Conservation (phyloP, 202 grass and related monocot species). For the Saccharum hybrid region DNA sequence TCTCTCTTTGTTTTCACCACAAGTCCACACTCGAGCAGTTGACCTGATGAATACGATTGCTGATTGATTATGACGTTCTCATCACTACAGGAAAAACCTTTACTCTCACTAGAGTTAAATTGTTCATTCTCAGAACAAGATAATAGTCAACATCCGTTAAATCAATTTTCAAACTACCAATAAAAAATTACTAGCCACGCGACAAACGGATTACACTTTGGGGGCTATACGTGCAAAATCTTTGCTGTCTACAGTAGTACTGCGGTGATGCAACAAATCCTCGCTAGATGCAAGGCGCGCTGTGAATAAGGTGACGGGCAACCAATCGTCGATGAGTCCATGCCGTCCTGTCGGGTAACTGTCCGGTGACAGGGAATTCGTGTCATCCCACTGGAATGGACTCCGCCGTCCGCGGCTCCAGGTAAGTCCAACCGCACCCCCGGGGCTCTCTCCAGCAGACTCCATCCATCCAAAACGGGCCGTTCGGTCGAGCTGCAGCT, state of each 20-base stretch:
- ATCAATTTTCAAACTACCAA: neutral
- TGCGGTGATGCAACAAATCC: neutral
- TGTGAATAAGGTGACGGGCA: neutral
- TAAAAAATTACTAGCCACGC: neutral
- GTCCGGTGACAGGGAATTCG: constrained; percentile 36
- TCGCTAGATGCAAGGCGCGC: constrained; percentile 25
- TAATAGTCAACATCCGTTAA: neutral
- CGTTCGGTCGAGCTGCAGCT: neutral
- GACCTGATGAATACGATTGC: neutral
- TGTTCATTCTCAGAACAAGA: neutral
- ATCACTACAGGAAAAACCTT: neutral
- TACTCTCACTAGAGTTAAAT: neutral
- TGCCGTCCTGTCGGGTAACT: constrained; percentile 30
- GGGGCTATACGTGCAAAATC: neutral
- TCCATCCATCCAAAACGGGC: neutral
- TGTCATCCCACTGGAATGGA: constrained; percentile 30
- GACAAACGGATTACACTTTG: neutral
- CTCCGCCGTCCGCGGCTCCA: neutral
- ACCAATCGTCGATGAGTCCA: constrained; percentile 28
- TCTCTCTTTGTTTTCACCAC: neutral
- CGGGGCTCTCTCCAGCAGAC: neutral
- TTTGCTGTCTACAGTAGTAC: neutral
- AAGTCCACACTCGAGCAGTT: neutral
- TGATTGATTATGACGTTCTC: neutral
- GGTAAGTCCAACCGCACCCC: neutral